Evolutionary conservation across 441 rosid genomes (phyloP).

Genomic region (Capsella rubella): DNA sequence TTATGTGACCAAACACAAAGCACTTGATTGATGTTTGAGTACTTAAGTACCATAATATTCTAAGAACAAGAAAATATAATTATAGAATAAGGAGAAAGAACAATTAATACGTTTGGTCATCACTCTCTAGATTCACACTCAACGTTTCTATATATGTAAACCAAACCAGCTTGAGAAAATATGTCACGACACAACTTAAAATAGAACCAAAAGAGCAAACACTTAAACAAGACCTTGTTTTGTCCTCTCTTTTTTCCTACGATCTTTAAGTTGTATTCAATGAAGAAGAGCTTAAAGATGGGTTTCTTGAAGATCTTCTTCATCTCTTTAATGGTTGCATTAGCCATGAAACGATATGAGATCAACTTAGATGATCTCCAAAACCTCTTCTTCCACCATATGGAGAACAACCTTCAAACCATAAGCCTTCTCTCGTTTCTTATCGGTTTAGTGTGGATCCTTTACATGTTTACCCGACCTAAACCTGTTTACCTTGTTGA

Average conservation of each 20-base stretch:
- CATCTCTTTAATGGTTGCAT: constrained; percentile 62
- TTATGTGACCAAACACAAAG: not conserved
- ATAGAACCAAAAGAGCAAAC: constrained; percentile 40
- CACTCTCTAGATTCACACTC: constrained; percentile 26
- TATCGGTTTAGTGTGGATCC: constrained; percentile 61
- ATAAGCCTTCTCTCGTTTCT: constrained; percentile 61
- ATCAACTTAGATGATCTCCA: constrained; percentile 67
- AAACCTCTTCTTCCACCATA: constrained; percentile 62
- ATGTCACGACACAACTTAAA: constrained; percentile 32
- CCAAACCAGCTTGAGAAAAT: constrained; percentile 17
- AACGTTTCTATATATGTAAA: constrained; percentile 36
- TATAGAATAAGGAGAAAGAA: not conserved
- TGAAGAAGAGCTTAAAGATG: constrained; percentile 38
- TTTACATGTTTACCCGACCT: constrained; percentile 75
- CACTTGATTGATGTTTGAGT: constrained; percentile 4
- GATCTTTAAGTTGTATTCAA: constrained; percentile 15
- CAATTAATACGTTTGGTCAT: constrained; percentile 30
- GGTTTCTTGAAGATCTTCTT: constrained; percentile 65
- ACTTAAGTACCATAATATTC: no score
- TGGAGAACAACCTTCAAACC: constrained; percentile 73
- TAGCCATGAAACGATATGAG: constrained; percentile 58
- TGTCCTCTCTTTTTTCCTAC: constrained; percentile 19
- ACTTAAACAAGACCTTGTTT: constrained; percentile 5
- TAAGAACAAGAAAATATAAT: no score
- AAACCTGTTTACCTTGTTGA: constrained; percentile 80